Base-by-base conservation (phyloP, 805 yeast genomes). In the Saturnispora kantuleensis region DNA sequence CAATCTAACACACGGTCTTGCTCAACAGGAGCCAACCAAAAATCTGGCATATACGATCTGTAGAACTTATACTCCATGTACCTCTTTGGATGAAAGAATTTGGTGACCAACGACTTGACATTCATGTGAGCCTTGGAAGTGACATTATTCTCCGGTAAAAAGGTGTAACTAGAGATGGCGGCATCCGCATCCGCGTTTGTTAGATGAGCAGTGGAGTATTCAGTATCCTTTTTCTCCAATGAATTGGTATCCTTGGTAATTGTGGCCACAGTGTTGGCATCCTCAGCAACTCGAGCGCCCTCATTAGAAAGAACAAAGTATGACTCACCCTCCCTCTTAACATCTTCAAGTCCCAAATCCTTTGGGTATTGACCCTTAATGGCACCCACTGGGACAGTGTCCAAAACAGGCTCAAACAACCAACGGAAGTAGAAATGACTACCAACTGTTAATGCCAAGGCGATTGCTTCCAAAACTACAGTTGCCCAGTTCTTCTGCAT, bases 401-500 rank as follows among this genome's bases (percentile, higher is more conserved):
- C 87, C 44, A 78, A 66, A 47, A 83, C 59, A 31, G 86, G 81
- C 40, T 77, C 70, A 60, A 81, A 82, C 49, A 61, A 72, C 61
- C 71, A 60, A 57, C 76, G 77, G 56, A 76, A 66, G 59, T 70
- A 80, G 29, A 83, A 48, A 56, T 83, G 90, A 29, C 73, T 65
- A 16, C 63, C 59, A 28, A 75, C 80, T 11, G 90, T 81, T 37
- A 66, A 74, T n/a, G 59, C 76, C 12, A 81, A 52, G 49, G 72
- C 62, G n/a, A 77, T 70, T 45, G 68, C 81, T 61, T 83, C 89
- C 45, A 84, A 65, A 3, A 69, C 93, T 51, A 83, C 77, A 53
- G 81, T 77, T 17, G 83, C 86, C 90, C 90, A 84, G 51, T 81
- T 71, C 67, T 84, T 81, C 38, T 77, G 74, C 77, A 82, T 78